Evolutionary conservation across 176 grass and related monocot genomes (phyloP).

Genomic region (Luzula sylvatica): DNA sequence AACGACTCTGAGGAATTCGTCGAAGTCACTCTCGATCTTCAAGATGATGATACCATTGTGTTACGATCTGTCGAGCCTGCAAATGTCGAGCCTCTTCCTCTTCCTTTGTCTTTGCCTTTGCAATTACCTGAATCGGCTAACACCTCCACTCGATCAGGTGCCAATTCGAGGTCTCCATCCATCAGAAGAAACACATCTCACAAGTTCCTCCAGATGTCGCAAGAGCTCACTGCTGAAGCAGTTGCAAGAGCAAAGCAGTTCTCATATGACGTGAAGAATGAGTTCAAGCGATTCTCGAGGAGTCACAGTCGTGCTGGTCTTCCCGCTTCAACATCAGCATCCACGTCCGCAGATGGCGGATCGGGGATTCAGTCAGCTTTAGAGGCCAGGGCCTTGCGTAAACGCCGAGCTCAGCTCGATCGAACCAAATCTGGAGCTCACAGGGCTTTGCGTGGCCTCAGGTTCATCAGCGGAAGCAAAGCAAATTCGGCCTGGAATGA

Average conservation of each 20-base stretch:
- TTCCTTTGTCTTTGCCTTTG: slow-evolving; percentile 2
- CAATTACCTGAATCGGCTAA: slow-evolving; percentile 6
- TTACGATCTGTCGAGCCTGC: slow-evolving; percentile 93
- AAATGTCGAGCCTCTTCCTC: background rate
- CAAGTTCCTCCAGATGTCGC: slow-evolving; percentile 78
- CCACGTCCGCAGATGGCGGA: background rate
- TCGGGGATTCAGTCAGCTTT: slow-evolving; percentile 70
- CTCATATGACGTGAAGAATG: slow-evolving; percentile 62
- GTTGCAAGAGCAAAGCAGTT: slow-evolving; percentile 67
- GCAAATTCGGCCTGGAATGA: slow-evolving; percentile 74
- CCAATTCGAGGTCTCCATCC: slow-evolving; percentile 58
- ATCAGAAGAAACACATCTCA: slow-evolving; percentile 70
- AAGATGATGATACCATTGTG: slow-evolving; percentile 93
- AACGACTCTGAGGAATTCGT: slow-evolving; percentile 81
- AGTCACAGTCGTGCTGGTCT: slow-evolving; percentile 34
- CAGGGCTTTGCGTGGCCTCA: slow-evolving; percentile 77
- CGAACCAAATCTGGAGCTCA: slow-evolving; percentile 59
- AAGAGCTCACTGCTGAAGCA: slow-evolving; percentile 80
- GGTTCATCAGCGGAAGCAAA: slow-evolving; percentile 84
- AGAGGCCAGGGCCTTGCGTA: slow-evolving; percentile 47
- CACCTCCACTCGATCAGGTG: slow-evolving; percentile 22
- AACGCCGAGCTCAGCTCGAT: slow-evolving; percentile 77
- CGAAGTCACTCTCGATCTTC: slow-evolving; percentile 93
- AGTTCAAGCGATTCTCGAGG: slow-evolving; percentile 55
- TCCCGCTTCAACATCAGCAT: background rate